These are phyloP conservation scores for Penicillium maclennaniae DNA, from an alignment of 495 filamentous ascomycete species.

Conservation along the genomic window DNA sequence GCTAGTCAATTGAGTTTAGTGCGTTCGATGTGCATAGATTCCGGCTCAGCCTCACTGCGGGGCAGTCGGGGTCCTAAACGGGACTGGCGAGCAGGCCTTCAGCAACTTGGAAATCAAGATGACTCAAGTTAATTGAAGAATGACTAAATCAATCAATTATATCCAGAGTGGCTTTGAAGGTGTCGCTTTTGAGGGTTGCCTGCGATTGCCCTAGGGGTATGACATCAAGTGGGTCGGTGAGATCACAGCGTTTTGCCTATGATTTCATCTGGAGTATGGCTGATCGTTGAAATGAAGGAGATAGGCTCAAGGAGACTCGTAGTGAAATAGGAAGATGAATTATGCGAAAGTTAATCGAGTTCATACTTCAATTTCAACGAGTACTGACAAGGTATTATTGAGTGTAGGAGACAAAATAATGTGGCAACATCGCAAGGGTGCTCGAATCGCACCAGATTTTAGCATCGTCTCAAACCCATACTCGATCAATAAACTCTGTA, in stretches of 20 bases:
- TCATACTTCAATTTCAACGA: not conserved
- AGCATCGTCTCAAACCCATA: not conserved
- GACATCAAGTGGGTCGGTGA: conserved; percentile 22
- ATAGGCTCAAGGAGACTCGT: not conserved
- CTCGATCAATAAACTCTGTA: not conserved
- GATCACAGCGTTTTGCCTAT: not conserved
- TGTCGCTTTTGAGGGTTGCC: not conserved
- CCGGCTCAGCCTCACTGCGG: conserved; percentile 14
- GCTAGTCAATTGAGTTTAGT: not conserved
- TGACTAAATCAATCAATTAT: not conserved
- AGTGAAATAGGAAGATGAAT: not conserved
- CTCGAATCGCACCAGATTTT: not conserved
- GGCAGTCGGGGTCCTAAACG: conserved; percentile 12
- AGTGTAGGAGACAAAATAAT: not conserved
- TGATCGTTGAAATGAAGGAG: not conserved
- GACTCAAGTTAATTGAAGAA: not conserved
- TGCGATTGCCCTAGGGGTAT: conserved; percentile 3
- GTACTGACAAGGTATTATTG: not conserved
- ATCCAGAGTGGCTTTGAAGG: not conserved
- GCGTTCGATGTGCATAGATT: not conserved
- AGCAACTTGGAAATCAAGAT: not conserved
- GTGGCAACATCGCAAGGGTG: not conserved
- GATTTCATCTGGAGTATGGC: not conserved
- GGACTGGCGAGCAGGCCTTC: not conserved
- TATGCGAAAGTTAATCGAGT: not conserved